Percentiles rank a stretch among this genome's conserved stretches.
Evolutionary conservation across 495 filamentous ascomycete genomes (phyloP).

Genomic region (Podospora australis): DNA sequence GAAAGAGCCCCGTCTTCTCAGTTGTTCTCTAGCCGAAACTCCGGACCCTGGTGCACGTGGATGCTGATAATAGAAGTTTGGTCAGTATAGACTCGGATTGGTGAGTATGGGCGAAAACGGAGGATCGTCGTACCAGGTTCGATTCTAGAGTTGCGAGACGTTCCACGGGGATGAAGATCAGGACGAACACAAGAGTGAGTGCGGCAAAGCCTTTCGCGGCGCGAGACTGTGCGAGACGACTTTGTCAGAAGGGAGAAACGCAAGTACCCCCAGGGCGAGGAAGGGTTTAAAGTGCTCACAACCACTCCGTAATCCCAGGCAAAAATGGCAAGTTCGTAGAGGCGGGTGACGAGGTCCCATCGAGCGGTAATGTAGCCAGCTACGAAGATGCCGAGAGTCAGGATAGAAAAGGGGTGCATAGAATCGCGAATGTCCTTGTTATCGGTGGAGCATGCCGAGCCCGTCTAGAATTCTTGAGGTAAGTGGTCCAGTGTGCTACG

Average conservation of each 20-base stretch:
- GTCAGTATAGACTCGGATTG: constrained; percentile 16
- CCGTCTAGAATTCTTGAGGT: too few species aligned
- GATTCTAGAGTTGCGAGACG: constrained; percentile 40
- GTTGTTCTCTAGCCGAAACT: constrained; percentile 91
- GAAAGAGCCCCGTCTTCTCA: constrained; percentile 91
- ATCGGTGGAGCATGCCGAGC: constrained; percentile 26
- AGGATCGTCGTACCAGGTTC: constrained; percentile 33
- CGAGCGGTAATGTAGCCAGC: constrained; percentile 98
- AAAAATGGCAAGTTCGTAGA: constrained; percentile 93
- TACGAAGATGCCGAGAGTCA: constrained; percentile 95
- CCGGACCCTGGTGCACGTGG: constrained; percentile 73
- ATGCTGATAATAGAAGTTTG: constrained; percentile 55
- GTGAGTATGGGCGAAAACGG: background rate
- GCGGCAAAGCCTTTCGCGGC: constrained; percentile 37
- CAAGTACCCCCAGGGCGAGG: background rate
- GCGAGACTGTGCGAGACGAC: constrained; percentile 28
- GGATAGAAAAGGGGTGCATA: constrained; percentile 95
- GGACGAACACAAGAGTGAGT: constrained; percentile 35
- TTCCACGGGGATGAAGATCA: constrained; percentile 43
- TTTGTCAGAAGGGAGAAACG: background rate
- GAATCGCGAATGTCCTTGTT: constrained; percentile 37
- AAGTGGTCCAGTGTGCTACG: background rate
- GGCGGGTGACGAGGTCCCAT: constrained; percentile 92
- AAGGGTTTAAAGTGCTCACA: constrained; percentile 45
- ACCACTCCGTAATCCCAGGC: constrained; percentile 98